A percentile compares a stretch with the other conserved stretches of the same genome.
These are phyloP conservation scores for Aureobasidium sp. DNA, from an alignment of 2,329 filamentous ascomycete species.

Conservation along the genomic window DNA sequence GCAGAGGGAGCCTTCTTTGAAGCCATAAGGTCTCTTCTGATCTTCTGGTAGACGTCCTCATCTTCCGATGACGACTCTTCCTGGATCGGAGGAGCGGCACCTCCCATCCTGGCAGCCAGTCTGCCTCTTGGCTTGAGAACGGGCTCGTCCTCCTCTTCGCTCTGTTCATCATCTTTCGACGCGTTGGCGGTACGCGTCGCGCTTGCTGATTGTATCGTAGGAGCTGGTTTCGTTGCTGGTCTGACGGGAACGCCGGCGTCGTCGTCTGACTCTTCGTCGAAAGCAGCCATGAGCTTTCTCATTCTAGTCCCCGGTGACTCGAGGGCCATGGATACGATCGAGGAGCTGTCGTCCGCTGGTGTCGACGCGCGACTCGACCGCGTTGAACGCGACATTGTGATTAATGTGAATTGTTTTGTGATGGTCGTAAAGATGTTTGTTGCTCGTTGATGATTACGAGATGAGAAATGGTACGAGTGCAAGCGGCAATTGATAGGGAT, in stretches of 20 bases:
- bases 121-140: slow-evolving; percentile 48
- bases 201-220: neutral
- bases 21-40: slow-evolving; percentile 37
- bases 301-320: slow-evolving; percentile 38
- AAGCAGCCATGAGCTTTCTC: slow-evolving; percentile 40
- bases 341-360: slow-evolving; percentile 6
- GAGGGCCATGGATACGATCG: slow-evolving; percentile 18
- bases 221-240: neutral
- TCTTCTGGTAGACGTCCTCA: slow-evolving; percentile 31
- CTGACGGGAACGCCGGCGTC: slow-evolving; percentile 17
- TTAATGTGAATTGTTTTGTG: neutral
- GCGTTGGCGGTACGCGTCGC: neutral
- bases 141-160: slow-evolving; percentile 30
- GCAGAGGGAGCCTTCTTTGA: slow-evolving; percentile 20
- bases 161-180: slow-evolving; percentile 16
- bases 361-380: slow-evolving; percentile 15
- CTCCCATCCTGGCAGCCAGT: slow-evolving; percentile 54
- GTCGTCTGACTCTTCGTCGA: slow-evolving; percentile 31
- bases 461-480: neutral
- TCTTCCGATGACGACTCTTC: slow-evolving; percentile 19
- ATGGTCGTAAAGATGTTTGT: neutral
- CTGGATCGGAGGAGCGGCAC: slow-evolving; percentile 25
- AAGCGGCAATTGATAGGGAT: neutral
- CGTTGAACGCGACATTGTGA: slow-evolving; percentile 13
- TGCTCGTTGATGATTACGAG: neutral